Conservation (phyloP, 768 basidiomycete species). For the Dioszegia crocea region DNA sequence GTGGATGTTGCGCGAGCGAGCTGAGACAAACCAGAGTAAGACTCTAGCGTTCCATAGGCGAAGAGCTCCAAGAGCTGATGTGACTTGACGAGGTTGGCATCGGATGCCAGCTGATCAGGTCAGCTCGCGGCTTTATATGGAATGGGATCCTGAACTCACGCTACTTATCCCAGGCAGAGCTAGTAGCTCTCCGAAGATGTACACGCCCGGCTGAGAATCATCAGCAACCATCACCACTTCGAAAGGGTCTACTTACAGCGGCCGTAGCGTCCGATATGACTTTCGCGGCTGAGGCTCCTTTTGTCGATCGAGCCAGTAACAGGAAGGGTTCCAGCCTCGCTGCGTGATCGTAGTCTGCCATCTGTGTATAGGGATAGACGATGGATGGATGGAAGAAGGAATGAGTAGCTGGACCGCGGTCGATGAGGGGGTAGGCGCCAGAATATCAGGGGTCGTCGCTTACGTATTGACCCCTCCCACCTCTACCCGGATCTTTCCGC, state of each 20-base stretch:
- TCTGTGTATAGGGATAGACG: neutral
- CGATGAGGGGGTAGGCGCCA: neutral
- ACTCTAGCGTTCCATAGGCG: constrained; percentile 78
- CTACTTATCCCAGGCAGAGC: constrained; percentile 78
- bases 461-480: neutral
- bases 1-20: too few relatives aligned
- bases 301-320: constrained; percentile 84
- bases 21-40: constrained; percentile 68
- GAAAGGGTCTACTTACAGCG: constrained; percentile 52
- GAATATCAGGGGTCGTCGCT: neutral
- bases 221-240: neutral
- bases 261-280: constrained; percentile 73
- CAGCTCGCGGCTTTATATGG: neutral
- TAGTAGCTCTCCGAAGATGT: constrained; percentile 84
- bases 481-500: neutral
- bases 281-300: constrained; percentile 88
- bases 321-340: constrained; percentile 67
- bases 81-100: constrained; percentile 62
- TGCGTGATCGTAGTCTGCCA: constrained; percentile 16
- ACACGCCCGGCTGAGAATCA: constrained; percentile 65
- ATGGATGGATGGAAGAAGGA: neutral
- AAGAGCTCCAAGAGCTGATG: constrained; percentile 74
- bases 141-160: constrained; percentile 53
- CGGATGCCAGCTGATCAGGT: constrained; percentile 57
- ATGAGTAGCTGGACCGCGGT: too few relatives aligned